Conservation (phyloP, 2,329 filamentous ascomycete species). For the Neofusicoccum laricinum region DNA sequence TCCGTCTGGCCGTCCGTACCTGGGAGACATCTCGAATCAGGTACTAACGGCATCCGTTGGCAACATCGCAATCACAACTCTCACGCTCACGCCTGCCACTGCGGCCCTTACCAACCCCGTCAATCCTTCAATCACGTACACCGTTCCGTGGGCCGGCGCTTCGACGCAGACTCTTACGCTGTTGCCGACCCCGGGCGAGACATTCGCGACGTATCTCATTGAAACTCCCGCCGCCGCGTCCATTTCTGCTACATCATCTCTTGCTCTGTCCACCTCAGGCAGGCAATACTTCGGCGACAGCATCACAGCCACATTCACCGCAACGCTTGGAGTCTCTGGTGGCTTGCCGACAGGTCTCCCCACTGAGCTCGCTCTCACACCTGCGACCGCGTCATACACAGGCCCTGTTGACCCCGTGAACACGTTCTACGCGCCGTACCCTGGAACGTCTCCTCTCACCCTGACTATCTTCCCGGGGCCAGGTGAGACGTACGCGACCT, state of each 20-base stretch:
- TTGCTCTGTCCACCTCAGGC: not conserved
- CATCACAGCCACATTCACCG: not conserved
- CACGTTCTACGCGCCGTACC: not conserved
- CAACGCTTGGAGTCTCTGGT: not conserved
- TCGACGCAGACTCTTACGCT: not conserved
- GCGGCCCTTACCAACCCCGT: too few relatives aligned
- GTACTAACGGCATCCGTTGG: not conserved
- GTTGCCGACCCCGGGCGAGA: not conserved
- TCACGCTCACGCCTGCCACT: too few relatives aligned
- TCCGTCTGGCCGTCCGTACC: not conserved
- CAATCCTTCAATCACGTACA: too few relatives aligned
- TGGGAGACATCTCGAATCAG: not conserved
- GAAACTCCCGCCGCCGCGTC: not conserved
- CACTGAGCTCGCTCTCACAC: not conserved
- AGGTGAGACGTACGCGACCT: not conserved
- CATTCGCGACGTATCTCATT: not conserved
- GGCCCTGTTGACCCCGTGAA: not conserved
- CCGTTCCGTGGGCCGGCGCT: not conserved
- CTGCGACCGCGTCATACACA: not conserved
- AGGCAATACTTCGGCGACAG: not conserved
- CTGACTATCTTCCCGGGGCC: not conserved
- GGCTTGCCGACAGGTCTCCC: not conserved
- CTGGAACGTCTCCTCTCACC: not conserved
- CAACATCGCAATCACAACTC: too few relatives aligned
- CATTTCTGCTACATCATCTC: not conserved